Conservation (phyloP, 805 yeast genomes). For the Barnettozyma sp. region DNA sequence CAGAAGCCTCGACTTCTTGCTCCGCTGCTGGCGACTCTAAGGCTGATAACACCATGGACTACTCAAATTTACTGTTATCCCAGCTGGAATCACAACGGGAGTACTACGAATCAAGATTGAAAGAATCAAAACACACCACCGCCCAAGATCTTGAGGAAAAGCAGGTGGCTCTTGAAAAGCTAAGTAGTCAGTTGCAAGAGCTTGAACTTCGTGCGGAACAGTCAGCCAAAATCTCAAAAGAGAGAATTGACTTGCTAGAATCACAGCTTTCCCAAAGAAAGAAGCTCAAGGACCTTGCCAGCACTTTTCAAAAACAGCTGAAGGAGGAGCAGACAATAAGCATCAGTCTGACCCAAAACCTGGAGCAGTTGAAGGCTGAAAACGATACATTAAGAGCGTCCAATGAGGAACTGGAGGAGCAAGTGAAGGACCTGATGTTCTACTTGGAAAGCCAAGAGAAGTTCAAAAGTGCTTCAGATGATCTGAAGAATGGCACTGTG, state of each 20-base stretch:
- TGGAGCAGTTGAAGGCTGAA: constrained; percentile 30
- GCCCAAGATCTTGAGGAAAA: constrained; percentile 12
- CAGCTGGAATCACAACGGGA: constrained; percentile 84
- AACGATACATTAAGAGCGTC: constrained; percentile 31
- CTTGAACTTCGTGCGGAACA: neutral
- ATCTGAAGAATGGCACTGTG: constrained; percentile 64
- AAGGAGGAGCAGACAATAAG: constrained; percentile 42
- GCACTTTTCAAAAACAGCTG: constrained; percentile 4
- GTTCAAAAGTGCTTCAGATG: constrained; percentile 63
- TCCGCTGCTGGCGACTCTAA: constrained; percentile 9
- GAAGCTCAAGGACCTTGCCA: constrained; percentile 4
- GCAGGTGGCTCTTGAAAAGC: neutral
- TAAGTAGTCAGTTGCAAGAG: neutral
- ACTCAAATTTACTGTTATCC: constrained; percentile 67
- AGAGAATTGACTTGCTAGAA: neutral
- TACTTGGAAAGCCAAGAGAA: constrained; percentile 67
- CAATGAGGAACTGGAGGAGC: constrained; percentile 50
- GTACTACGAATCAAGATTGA: constrained; percentile 56
- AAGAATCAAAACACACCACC: constrained; percentile 25
- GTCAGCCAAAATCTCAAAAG: neutral
- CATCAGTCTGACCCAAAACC: constrained; percentile 33
- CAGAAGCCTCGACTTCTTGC: constrained; percentile 7
- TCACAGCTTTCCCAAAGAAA: neutral
- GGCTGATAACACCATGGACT: constrained; percentile 63
- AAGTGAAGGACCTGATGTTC: constrained; percentile 74